Percentiles rank a stretch among this genome's conserved stretches.
Conservation (phyloP, 1,139 yeast species). For the Magnusiomyces paraingens region DNA sequence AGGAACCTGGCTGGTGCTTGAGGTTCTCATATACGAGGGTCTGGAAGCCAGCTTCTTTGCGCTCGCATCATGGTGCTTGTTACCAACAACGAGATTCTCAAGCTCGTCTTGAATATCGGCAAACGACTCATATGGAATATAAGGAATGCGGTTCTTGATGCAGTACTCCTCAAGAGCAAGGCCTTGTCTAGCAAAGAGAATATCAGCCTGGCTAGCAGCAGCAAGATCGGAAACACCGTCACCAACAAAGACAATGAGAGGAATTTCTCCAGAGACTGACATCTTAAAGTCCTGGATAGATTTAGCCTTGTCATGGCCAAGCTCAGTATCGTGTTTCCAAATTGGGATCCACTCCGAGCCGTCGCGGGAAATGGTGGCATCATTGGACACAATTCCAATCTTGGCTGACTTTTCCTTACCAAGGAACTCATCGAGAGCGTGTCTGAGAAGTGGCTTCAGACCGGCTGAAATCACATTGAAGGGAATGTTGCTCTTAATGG, state of each 20-base stretch:
- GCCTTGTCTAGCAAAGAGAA: conserved; percentile 40
- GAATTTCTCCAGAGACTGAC: conserved; percentile 22
- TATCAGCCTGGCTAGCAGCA: conserved; percentile 41
- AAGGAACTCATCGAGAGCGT: conserved; percentile 51
- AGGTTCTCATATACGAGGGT: conserved; percentile 16
- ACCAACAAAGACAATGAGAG: conserved; percentile 39
- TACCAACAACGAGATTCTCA: conserved; percentile 29
- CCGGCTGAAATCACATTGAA: conserved; percentile 65
- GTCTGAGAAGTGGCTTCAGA: conserved; percentile 54
- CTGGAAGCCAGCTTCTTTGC: conserved; percentile 19
- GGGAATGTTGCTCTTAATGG: conserved; percentile 46
- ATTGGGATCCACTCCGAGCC: conserved; percentile 49
- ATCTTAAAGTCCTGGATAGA: conserved; percentile 46
- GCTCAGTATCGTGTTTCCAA: conserved; percentile 53
- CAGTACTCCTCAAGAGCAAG: conserved; percentile 39
- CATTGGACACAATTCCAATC: conserved; percentile 57
- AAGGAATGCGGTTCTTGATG: conserved; percentile 36
- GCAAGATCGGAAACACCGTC: conserved; percentile 43
- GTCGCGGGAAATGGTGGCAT: conserved; percentile 41
- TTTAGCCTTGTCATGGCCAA: conserved; percentile 63
- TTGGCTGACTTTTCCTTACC: conserved; percentile 49
- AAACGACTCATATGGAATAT: conserved; percentile 39
- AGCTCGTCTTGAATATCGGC: conserved; percentile 36
- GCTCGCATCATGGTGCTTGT: conserved; percentile 28
- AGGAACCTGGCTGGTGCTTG: conserved; percentile 4